Evolutionary conservation across 2,329 filamentous ascomycete species (phyloP).

Genomic region (Hymenoscyphus repandus): DNA sequence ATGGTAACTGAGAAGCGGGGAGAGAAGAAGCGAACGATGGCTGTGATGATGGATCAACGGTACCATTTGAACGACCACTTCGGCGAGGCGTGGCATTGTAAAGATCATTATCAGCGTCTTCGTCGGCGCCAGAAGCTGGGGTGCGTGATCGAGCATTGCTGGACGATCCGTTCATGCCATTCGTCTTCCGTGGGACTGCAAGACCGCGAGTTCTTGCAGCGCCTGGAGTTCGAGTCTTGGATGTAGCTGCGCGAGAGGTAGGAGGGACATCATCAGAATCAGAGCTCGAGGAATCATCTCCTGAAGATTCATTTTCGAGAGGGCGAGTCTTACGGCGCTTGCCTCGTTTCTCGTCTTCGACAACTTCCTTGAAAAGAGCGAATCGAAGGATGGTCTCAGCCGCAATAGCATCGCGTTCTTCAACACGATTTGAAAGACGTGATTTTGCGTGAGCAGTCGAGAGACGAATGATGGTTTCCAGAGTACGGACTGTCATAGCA

Average conservation of each 20-base stretch:
- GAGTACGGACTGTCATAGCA: conserved; percentile 91
- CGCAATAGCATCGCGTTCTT: conserved; percentile 80
- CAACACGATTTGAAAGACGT: conserved; percentile 79
- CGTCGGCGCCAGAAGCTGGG: conserved; percentile 40
- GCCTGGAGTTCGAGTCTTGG: conserved; percentile 30
- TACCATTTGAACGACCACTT: conserved; percentile 10
- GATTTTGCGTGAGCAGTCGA: conserved; percentile 94
- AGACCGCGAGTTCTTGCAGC: conserved; percentile 31
- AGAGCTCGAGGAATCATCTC: conserved; percentile 55
- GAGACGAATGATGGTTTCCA: conserved; percentile 97
- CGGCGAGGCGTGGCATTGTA: conserved; percentile 30
- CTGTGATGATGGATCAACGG: conserved; percentile 26
- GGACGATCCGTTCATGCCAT: conserved; percentile 20
- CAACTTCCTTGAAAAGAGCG: conserved; percentile 93
- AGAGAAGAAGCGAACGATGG: conserved; percentile 37
- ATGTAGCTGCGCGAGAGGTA: conserved; percentile 25
- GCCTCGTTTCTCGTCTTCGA: conserved; percentile 73
- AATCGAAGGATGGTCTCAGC: conserved; percentile 90
- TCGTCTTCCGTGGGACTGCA: conserved; percentile 27
- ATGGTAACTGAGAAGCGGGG: conserved; percentile 29
- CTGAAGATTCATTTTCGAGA: conserved; percentile 51
- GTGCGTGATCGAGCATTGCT: conserved; percentile 27
- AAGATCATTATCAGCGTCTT: conserved; percentile 37
- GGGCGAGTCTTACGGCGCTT: conserved; percentile 69
- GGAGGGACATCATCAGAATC: conserved; percentile 30